Evolutionary conservation across 768 basidiomycete species (phyloP).

Genomic region (Russula lepida): DNA sequence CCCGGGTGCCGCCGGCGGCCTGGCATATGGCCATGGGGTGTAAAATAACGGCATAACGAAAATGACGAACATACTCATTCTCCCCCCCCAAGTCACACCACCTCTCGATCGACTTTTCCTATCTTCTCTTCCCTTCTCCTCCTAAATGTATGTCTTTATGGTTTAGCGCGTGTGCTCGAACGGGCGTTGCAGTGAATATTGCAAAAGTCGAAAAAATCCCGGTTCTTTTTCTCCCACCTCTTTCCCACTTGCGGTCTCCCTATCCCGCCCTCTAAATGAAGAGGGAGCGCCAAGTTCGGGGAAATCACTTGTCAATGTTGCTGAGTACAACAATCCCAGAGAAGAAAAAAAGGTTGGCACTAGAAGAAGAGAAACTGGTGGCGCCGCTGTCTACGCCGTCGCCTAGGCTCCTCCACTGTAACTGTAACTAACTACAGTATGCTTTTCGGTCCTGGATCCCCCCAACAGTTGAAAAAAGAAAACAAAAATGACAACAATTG

Average conservation of each 20-base stretch:
- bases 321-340: background rate
- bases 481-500: background rate
- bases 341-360: background rate
- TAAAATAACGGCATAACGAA: slow-evolving; percentile 8
- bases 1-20: slow-evolving; percentile 4
- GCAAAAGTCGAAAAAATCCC: background rate
- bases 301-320: background rate
- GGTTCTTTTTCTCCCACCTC: background rate
- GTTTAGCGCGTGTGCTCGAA: background rate
- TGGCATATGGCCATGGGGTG: background rate
- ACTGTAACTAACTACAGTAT: background rate
- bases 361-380: background rate
- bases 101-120: background rate
- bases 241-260: too few relatives aligned
- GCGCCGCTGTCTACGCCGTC: background rate
- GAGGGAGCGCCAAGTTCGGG: background rate
- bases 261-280: too few relatives aligned
- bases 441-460: background rate
- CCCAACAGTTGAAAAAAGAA: background rate
- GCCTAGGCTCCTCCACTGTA: background rate
- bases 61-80: background rate
- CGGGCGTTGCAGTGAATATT: background rate
- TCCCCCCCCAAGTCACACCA: background rate
- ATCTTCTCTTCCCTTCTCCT: too few relatives aligned
- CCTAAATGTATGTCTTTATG: background rate